These are phyloP conservation scores for Galeopsis tetrahit DNA, from an alignment of 257 asterid species.

Conservation along the genomic window DNA sequence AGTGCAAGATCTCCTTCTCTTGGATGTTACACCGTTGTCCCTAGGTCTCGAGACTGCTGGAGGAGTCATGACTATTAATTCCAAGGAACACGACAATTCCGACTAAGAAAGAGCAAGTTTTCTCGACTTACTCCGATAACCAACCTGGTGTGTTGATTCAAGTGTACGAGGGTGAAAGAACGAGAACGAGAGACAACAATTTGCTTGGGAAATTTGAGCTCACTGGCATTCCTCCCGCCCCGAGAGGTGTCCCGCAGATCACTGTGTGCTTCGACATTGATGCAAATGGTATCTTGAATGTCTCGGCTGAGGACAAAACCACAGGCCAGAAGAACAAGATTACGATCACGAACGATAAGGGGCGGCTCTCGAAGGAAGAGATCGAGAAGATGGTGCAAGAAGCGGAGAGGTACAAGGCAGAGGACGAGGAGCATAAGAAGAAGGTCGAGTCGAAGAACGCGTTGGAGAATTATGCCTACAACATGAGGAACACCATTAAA, in stretches of 20 bases:
- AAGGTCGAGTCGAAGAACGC: slow-evolving; percentile 42
- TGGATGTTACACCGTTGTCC: slow-evolving; percentile 41
- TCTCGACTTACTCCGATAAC: slow-evolving; percentile 44
- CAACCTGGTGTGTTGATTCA: slow-evolving; percentile 44
- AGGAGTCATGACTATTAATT: slow-evolving; percentile 47
- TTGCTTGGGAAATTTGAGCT: slow-evolving; percentile 47
- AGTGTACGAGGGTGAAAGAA: slow-evolving; percentile 42
- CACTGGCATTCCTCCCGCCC: slow-evolving; percentile 44
- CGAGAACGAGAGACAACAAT: slow-evolving; percentile 41
- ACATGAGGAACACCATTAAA: slow-evolving; percentile 46
- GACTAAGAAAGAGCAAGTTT: slow-evolving; percentile 43
- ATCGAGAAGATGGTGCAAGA: slow-evolving; percentile 49
- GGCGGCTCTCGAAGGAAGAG: slow-evolving; percentile 43
- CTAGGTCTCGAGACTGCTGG: slow-evolving; percentile 46
- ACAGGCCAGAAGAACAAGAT: slow-evolving; percentile 49
- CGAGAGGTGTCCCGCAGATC: slow-evolving; percentile 46
- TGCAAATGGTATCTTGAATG: slow-evolving; percentile 43
- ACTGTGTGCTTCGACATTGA: slow-evolving; percentile 47
- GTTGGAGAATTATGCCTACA: neutral
- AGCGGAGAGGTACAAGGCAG: slow-evolving; percentile 44
- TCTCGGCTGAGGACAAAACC: slow-evolving; percentile 47
- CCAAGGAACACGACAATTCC: slow-evolving; percentile 49
- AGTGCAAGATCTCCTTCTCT: slow-evolving; percentile 46
- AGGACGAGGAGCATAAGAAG: slow-evolving; percentile 46
- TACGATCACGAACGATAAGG: slow-evolving; percentile 47